phyloP scores from a whole-genome alignment of 495 filamentous ascomycete species.

The Tuber aestivum region DNA sequence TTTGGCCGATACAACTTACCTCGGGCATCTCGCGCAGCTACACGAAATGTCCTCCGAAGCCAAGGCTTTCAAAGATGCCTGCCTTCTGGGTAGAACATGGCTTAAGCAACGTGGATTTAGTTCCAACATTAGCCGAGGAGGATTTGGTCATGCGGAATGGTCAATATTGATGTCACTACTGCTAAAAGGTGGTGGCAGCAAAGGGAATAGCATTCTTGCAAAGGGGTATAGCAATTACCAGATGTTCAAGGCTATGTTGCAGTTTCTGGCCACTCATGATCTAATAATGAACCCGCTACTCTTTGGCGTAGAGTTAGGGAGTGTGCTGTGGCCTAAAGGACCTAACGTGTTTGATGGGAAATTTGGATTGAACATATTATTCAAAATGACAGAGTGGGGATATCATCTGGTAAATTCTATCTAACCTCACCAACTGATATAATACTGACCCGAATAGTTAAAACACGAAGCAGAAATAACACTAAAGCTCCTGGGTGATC shows the following conservation, averaged over 20 bases:
- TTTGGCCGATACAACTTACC: constrained; percentile 65
- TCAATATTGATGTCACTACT: constrained; percentile 68
- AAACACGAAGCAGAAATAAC: constrained; percentile 66
- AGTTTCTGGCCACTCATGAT: constrained; percentile 70
- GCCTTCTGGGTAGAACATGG: constrained; percentile 80
- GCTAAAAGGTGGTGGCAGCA: constrained; percentile 65
- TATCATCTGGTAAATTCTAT: constrained; percentile 52
- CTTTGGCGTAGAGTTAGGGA: constrained; percentile 46
- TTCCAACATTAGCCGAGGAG: constrained; percentile 61
- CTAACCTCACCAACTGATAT: neutral
- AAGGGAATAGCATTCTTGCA: constrained; percentile 64
- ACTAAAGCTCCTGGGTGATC: constrained; percentile 65
- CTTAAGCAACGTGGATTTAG: constrained; percentile 78
- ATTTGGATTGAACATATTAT: constrained; percentile 72
- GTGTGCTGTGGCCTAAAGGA: constrained; percentile 42
- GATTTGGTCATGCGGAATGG: constrained; percentile 94
- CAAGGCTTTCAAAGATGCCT: constrained; percentile 69
- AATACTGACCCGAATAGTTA: constrained; percentile 44
- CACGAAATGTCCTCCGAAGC: constrained; percentile 61
- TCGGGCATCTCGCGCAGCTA: constrained; percentile 66
- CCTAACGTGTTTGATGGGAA: constrained; percentile 61
- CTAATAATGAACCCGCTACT: constrained; percentile 58
- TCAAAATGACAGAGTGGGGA: constrained; percentile 86
- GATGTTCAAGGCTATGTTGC: constrained; percentile 83
- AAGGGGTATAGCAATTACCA: constrained; percentile 83